These are phyloP conservation scores for Penicillium sp. DNA, from an alignment of 2,329 filamentous ascomycete species.

Conservation along the genomic window DNA sequence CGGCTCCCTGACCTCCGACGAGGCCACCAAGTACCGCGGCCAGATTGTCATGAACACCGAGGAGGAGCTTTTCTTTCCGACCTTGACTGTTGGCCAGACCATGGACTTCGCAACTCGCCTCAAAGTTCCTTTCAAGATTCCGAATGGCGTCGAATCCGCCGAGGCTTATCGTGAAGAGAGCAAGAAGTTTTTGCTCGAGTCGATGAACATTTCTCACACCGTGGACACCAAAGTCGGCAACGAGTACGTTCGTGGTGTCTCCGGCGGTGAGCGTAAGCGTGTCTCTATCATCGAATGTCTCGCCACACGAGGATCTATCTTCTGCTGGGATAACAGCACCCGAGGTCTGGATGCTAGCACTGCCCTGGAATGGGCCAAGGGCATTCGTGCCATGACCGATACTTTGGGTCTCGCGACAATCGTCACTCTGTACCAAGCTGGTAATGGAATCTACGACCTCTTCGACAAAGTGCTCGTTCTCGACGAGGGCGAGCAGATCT, in stretches of 20 bases:
- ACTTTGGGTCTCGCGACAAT: slow-evolving; percentile 56
- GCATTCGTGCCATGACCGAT: slow-evolving; percentile 60
- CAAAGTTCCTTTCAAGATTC: slow-evolving; percentile 51
- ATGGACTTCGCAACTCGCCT: slow-evolving; percentile 54
- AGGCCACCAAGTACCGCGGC: slow-evolving; percentile 48
- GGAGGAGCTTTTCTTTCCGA: slow-evolving; percentile 50
- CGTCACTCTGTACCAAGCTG: slow-evolving; percentile 64
- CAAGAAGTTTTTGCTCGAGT: slow-evolving; percentile 53
- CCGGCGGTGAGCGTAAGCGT: slow-evolving; percentile 63
- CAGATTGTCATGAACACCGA: slow-evolving; percentile 56
- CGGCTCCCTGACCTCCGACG: slow-evolving; percentile 43
- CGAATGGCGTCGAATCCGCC: slow-evolving; percentile 39
- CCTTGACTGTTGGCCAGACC: slow-evolving; percentile 49
- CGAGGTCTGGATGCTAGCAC: slow-evolving; percentile 62
- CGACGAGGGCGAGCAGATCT: slow-evolving; percentile 61
- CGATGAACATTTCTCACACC: slow-evolving; percentile 57
- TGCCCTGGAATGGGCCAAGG: slow-evolving; percentile 57
- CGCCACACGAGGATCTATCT: slow-evolving; percentile 53
- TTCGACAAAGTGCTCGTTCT: slow-evolving; percentile 68
- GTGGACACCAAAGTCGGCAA: slow-evolving; percentile 63
- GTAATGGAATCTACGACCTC: slow-evolving; percentile 63
- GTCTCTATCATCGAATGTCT: slow-evolving; percentile 64
- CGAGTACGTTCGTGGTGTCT: slow-evolving; percentile 61
- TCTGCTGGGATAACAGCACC: slow-evolving; percentile 64
- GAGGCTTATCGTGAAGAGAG: slow-evolving; percentile 47